These are phyloP conservation scores for Barnettozyma hawaiiensis DNA, from an alignment of 1,139 yeast genomes.

Conservation along the genomic window DNA sequence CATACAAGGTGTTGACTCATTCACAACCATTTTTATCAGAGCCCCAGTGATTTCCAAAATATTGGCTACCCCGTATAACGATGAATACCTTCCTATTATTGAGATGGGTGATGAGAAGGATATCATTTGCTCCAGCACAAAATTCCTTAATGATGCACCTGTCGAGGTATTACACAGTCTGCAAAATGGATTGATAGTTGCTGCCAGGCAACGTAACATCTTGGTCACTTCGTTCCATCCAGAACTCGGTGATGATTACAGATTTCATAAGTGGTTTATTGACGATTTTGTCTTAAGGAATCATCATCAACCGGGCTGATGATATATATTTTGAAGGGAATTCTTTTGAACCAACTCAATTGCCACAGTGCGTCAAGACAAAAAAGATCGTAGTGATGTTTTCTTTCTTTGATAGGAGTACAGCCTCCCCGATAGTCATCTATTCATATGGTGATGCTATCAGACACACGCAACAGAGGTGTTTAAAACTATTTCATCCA, in stretches of 20 bases:
- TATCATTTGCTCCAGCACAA: neutral
- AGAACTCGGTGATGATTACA: neutral
- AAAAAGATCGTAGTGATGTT: too few relatives aligned
- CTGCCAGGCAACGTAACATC: neutral
- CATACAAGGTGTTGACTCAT: conserved; percentile 2
- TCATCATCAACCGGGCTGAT: too few relatives aligned
- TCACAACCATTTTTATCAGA: conserved; percentile 6
- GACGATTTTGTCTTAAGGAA: neutral
- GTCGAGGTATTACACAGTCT: neutral
- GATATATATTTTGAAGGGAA: too few relatives aligned
- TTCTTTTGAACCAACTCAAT: too few relatives aligned
- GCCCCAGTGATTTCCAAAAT: conserved; percentile 6
- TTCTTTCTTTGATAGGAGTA: too few relatives aligned
- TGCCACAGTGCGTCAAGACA: too few relatives aligned
- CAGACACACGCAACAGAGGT: too few relatives aligned
- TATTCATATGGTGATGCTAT: too few relatives aligned
- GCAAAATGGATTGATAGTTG: neutral
- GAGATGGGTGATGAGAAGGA: neutral
- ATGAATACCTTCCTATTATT: neutral
- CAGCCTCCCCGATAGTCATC: too few relatives aligned
- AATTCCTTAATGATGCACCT: neutral
- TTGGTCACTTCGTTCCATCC: neutral
- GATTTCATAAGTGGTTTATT: neutral
- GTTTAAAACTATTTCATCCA: too few relatives aligned
- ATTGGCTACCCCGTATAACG: conserved; percentile 3